Base-by-base conservation (phyloP, 108 stramenopile genomes). In the Mediolabrus comicus region DNA sequence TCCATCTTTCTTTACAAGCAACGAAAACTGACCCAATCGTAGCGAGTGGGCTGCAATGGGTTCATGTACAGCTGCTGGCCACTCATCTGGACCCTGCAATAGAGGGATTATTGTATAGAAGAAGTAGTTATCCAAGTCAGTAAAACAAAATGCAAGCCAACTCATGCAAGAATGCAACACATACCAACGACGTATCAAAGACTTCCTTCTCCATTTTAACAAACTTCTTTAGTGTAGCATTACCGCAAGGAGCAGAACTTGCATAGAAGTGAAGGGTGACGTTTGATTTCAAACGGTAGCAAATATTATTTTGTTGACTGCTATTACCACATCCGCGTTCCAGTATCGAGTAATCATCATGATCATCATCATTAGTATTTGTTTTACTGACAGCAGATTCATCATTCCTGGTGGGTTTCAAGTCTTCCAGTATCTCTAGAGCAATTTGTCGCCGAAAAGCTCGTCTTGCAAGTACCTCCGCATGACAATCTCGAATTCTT, bases 171-270 rank as follows among this genome's bases (percentile, higher is more conserved):
- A n/a, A 26, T 24, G 3, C 8, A 52, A 28, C 56, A 36, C 70
- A 14, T 79, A 71, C 77, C 59, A 95, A 55, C 30, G 85, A 81
- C 4, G 71, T 28, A 51, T 84, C 79, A 61, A 87, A 95, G 6
- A 54, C 66, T 69, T 95, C 90, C 49, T 86, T 88, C 12, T 84
- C 66, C 84, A 92, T 90, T 62, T 80, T 90, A 53, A 77, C 79
- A 81, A 95, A 95, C 59, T 84, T 89, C 62, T 95, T 95, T 55
- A 95, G 59, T 7, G 87, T 83, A 8, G 93, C 84, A 72, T 95
- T 95, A 13, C 93, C 93, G 46, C 93, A 95, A 8, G 93, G 93
- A 49, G 90, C 87, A n/a, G 90, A 91, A 43, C 88, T 89, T 11
- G 87, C 68, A 60, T 95, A 95, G 70, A 88, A 74, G 68, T 95